phyloP scores from a whole-genome alignment of 257 asterid species.

The Oldenlandia corymbosa region DNA sequence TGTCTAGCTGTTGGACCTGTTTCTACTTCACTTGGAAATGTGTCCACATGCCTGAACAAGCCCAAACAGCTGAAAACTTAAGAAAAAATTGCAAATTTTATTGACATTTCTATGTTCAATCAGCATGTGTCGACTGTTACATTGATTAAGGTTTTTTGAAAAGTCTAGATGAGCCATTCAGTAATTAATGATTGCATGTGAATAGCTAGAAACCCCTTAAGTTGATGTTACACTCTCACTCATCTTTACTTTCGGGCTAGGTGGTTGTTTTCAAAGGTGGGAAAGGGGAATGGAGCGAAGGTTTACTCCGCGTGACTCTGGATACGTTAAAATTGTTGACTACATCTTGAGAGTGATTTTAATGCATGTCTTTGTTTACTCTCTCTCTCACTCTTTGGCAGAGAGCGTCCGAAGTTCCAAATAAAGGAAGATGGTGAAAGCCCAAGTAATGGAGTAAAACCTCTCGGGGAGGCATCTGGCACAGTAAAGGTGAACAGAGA shows the following conservation, averaged over 20 bases:
- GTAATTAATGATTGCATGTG: background rate
- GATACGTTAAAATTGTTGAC: too few species aligned
- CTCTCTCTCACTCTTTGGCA: slow-evolving; percentile 20
- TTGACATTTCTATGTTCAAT: background rate
- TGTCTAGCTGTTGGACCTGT: background rate
- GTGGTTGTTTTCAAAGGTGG: background rate
- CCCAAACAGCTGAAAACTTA: background rate
- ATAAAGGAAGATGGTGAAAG: slow-evolving; percentile 36
- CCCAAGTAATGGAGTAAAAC: slow-evolving; percentile 29
- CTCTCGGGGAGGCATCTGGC: slow-evolving; percentile 46
- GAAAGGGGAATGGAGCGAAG: too few species aligned
- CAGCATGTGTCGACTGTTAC: background rate
- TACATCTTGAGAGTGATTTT: too few species aligned
- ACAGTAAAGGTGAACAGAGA: slow-evolving; percentile 43
- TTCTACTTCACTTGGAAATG: background rate
- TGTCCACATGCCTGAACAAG: background rate
- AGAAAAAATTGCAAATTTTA: background rate
- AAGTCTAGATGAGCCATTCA: background rate
- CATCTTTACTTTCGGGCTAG: background rate
- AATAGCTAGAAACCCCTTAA: background rate
- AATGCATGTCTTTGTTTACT: slow-evolving; percentile 8
- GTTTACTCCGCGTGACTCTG: too few species aligned
- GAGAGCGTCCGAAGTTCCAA: slow-evolving; percentile 50
- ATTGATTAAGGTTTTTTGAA: too few species aligned
- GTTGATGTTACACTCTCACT: background rate